Base-by-base conservation (phyloP, 371 early-diverging fungal species). In the Rhizopus arrhizus region DNA sequence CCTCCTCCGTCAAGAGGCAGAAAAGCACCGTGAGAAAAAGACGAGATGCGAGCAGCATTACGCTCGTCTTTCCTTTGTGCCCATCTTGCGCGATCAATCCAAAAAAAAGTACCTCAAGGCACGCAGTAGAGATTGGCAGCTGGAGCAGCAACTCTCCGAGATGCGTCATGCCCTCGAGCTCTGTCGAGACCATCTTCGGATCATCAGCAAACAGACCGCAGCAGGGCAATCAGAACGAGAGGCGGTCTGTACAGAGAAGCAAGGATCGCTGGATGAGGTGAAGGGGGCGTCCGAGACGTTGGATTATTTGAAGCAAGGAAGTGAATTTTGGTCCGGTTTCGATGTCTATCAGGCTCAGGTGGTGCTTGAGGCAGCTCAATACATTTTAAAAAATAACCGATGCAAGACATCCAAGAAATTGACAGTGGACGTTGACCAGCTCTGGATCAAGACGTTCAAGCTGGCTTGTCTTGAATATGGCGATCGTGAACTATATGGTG, bases 81-180 rank as follows among this genome's bases (percentile, higher is more conserved):
- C 75, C 0, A 28, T 76, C 1, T 32, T 80, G 2, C 56, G 66
- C 6, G 56, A 49, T 4, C 66, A 71, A 36, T 73, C 65, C 47
- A 69, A 72, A 33, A 61, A 64, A 16, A 67, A 63, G 28, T 78
- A 78, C 29, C 47, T 78, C 10, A 65, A 68, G 43, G 79, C 79
- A 5, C 63, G 74, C 8, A 66, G 73, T 62, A 69, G 63, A 34
- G 69, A 73, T 40, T 51, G 59, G 15, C 57, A 43, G n/a, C 65
- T 66, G n/a, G 79, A 78, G 41, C 74, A 78, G 47, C 62, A 66
- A 38, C 51, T 78, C 1, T 72, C 76, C 12, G 69, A 73, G 15
- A 38, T 68, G 36, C 72, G 74, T 0, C 40, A 64, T 5, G 64
- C 66, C 7, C 54, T 73, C n/a, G 72, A 71, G 16, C 56, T 59